These are phyloP conservation scores for Hypsizygus marmoreus DNA, from an alignment of 768 basidiomycete genomes.

Conservation along the genomic window DNA sequence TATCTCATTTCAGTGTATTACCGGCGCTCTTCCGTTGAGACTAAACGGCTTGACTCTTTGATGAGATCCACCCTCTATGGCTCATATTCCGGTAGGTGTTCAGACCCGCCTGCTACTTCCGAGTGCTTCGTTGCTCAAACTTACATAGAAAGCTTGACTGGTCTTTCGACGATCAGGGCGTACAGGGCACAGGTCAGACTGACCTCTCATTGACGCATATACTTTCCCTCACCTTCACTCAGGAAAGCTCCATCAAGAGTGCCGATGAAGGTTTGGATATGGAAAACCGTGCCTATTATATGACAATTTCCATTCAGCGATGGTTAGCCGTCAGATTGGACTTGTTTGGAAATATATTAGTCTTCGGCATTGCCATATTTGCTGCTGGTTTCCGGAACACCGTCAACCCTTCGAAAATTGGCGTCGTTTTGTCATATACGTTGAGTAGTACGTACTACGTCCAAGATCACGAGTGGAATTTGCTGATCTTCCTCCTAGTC, in stretches of 20 bases:
- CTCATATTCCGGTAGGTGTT: constrained; percentile 51
- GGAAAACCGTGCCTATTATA: constrained; percentile 64
- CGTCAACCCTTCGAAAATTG: constrained; percentile 49
- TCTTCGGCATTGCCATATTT: constrained; percentile 71
- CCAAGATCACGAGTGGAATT: neutral
- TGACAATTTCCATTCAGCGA: constrained; percentile 63
- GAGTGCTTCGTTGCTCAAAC: neutral
- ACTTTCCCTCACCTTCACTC: neutral
- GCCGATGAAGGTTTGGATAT: constrained; percentile 56
- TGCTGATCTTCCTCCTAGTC: constrained; percentile 27
- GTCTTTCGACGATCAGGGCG: constrained; percentile 62
- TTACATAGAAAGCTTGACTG: constrained; percentile 57
- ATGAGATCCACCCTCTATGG: constrained; percentile 60
- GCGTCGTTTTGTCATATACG: constrained; percentile 55
- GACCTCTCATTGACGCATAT: neutral
- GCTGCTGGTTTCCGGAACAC: constrained; percentile 60
- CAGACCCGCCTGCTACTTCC: neutral
- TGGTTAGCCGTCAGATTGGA: constrained; percentile 69
- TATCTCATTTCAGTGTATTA: constrained; percentile 56
- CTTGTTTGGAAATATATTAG: constrained; percentile 61
- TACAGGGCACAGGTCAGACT: constrained; percentile 54
- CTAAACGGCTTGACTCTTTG: constrained; percentile 65
- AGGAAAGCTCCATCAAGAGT: constrained; percentile 49
- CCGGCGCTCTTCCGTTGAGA: constrained; percentile 62
- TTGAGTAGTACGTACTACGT: constrained; percentile 40